Evolutionary conservation across 208 protist genomes (phyloP).

Genomic region (Leishmania turanica): DNA sequence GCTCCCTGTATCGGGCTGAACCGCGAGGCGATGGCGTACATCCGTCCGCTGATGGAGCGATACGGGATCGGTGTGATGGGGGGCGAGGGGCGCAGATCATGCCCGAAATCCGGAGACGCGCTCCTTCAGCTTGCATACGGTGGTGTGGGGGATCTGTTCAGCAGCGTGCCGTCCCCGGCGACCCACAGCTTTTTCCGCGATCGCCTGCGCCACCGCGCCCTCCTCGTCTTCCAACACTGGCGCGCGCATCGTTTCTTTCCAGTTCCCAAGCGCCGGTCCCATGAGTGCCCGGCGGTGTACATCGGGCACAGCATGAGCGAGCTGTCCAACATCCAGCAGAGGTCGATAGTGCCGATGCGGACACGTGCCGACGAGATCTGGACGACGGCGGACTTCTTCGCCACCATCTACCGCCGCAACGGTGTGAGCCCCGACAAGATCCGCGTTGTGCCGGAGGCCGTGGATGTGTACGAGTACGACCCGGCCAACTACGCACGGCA

Average conservation of each 20-base stretch:
- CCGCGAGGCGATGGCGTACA: slow-evolving; percentile 36
- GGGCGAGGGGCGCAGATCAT: not conserved
- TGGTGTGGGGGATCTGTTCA: not conserved
- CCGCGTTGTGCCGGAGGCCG: slow-evolving; percentile 49
- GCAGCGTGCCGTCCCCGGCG: not conserved
- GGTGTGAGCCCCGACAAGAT: slow-evolving; percentile 35
- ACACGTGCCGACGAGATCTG: slow-evolving; percentile 47
- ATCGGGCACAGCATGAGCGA: slow-evolving; percentile 57
- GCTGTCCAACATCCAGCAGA: slow-evolving; percentile 31
- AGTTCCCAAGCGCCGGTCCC: not conserved
- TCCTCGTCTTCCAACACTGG: slow-evolving; percentile 29
- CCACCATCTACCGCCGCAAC: slow-evolving; percentile 32
- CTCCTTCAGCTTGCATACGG: slow-evolving; percentile 20
- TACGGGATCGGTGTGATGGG: slow-evolving; percentile 19
- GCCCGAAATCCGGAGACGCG: slow-evolving; percentile 5
- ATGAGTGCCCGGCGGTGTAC: not conserved
- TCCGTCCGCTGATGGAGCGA: slow-evolving; percentile 44
- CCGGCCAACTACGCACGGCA: slow-evolving; percentile 23
- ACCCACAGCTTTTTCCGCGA: not conserved
- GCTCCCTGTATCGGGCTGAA: slow-evolving; percentile 38
- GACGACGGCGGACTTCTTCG: slow-evolving; percentile 59
- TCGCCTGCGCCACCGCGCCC: slow-evolving; percentile 3
- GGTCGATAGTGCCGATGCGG: slow-evolving; percentile 24
- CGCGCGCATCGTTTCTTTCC: slow-evolving; percentile 11
- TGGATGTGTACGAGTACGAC: slow-evolving; percentile 57